A percentile compares a stretch with the other conserved stretches of the same genome.
Conservation (phyloP, 2,329 filamentous ascomycete species). For the Fusarium longipes region DNA sequence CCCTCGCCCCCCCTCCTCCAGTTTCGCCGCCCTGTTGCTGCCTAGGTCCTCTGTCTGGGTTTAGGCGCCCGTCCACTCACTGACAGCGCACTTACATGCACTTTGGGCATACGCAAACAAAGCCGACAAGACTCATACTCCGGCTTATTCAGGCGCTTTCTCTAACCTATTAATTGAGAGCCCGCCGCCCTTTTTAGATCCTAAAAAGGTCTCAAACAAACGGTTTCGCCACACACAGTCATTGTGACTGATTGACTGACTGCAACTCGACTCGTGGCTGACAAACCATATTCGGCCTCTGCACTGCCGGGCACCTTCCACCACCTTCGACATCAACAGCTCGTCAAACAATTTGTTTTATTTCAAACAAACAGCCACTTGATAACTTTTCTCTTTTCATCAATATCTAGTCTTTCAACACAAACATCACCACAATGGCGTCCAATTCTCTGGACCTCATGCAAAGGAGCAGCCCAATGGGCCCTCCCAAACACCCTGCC, state of each 20-base stretch:
- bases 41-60: slow-evolving; percentile 38
- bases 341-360: slow-evolving; percentile 33
- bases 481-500: slow-evolving; percentile 45
- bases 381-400: slow-evolving; percentile 24
- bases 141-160: slow-evolving; percentile 33
- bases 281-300: slow-evolving; percentile 50
- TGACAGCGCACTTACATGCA: slow-evolving; percentile 42
- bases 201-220: slow-evolving; percentile 23
- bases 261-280: slow-evolving; percentile 45
- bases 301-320: slow-evolving; percentile 43
- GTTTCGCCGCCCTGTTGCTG: slow-evolving; percentile 42
- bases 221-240: slow-evolving; percentile 45
- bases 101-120: slow-evolving; percentile 40
- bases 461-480: slow-evolving; percentile 44
- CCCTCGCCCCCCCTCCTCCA: slow-evolving; percentile 34
- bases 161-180: slow-evolving; percentile 36
- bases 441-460: slow-evolving; percentile 39
- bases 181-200: slow-evolving; percentile 32
- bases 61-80: slow-evolving; percentile 41
- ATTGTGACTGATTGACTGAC: slow-evolving; percentile 36
- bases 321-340: slow-evolving; percentile 47
- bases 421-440: slow-evolving; percentile 43
- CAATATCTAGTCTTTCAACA: slow-evolving; percentile 23
- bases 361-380: slow-evolving; percentile 32
- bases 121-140: slow-evolving; percentile 38